Evolutionary conservation across 2,329 filamentous ascomycete species (phyloP).

Genomic region (Ascochyta koolunga): DNA sequence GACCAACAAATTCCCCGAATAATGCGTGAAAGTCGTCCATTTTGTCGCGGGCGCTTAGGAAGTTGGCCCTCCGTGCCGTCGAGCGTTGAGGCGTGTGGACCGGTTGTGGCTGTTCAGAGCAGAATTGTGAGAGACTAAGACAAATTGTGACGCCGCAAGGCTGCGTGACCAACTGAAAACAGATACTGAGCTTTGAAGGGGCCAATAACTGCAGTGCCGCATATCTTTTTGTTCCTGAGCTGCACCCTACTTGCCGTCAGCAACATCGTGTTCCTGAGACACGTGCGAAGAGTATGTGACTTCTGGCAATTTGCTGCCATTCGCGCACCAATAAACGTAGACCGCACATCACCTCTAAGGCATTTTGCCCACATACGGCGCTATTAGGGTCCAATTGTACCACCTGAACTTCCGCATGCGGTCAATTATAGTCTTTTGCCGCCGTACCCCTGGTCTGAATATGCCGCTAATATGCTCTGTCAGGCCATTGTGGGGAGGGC

Average conservation of each 20-base stretch:
- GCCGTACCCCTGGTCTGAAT: slow-evolving; percentile 24
- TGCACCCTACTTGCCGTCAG: slow-evolving; percentile 14
- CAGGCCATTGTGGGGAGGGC: slow-evolving; percentile 22
- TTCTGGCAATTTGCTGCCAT: slow-evolving; percentile 10
- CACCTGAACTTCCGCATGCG: slow-evolving; percentile 14
- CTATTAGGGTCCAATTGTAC: slow-evolving; percentile 28
- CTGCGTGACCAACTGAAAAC: slow-evolving; percentile 29
- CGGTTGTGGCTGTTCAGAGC: slow-evolving; percentile 40
- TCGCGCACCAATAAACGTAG: slow-evolving; percentile 8
- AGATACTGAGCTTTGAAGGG: slow-evolving; percentile 8
- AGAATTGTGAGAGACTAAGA: slow-evolving; percentile 26
- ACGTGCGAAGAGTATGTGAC: slow-evolving; percentile 1
- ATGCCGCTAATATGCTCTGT: slow-evolving; percentile 31
- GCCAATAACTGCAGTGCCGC: slow-evolving; percentile 21
- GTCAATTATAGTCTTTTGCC: slow-evolving; percentile 32
- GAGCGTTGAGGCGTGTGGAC: slow-evolving; percentile 32
- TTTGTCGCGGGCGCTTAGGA: slow-evolving; percentile 38
- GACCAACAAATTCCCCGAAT: slow-evolving; percentile 10
- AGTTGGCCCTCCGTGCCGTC: slow-evolving; percentile 40
- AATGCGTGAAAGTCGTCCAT: slow-evolving; percentile 29
- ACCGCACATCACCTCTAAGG: neutral
- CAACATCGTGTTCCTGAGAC: slow-evolving; percentile 15
- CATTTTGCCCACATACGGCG: slow-evolving; percentile 17
- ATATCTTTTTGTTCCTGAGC: slow-evolving; percentile 20
- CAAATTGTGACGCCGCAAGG: slow-evolving; percentile 29